These are phyloP conservation scores for Pseudocercospora pini-densiflorae DNA, from an alignment of 2,329 filamentous ascomycete genomes.

Conservation along the genomic window DNA sequence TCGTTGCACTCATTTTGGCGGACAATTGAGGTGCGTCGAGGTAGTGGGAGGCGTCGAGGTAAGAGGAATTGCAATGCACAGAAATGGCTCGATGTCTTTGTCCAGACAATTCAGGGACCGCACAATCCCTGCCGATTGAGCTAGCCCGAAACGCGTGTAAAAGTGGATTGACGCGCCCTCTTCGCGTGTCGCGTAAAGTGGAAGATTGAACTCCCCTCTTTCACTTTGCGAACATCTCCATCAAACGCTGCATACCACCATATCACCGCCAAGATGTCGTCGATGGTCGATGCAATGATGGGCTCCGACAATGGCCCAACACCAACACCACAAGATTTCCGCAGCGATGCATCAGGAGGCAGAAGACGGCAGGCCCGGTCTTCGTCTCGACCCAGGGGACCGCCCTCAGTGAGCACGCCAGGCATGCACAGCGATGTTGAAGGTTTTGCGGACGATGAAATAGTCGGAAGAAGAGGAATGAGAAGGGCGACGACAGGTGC, in stretches of 20 bases:
- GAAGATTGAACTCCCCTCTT: background rate
- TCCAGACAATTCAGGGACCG: conserved; percentile 6
- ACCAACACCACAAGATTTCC: conserved; percentile 39
- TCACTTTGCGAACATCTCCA: background rate
- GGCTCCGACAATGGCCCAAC: conserved; percentile 50
- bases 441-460: conserved; percentile 65
- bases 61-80: conserved; percentile 2
- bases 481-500: conserved; percentile 52
- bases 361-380: conserved; percentile 45
- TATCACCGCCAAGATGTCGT: conserved; percentile 52
- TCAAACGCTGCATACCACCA: background rate
- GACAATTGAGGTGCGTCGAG: background rate
- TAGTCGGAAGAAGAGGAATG: conserved; percentile 60
- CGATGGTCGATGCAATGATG: conserved; percentile 55
- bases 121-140: conserved; percentile 14
- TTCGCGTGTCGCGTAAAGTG: background rate
- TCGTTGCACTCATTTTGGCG: conserved; percentile 37
- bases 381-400: conserved; percentile 59
- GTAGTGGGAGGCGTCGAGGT: background rate
- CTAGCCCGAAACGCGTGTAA: background rate
- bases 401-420: conserved; percentile 56
- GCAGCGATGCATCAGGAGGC: conserved; percentile 42
- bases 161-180: background rate
- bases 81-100: conserved; percentile 22
- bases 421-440: conserved; percentile 61